A percentile compares a stretch with the other conserved stretches of the same genome.
Conservation (phyloP, 306 rosid genomes). For the Castanospermum australe region DNA sequence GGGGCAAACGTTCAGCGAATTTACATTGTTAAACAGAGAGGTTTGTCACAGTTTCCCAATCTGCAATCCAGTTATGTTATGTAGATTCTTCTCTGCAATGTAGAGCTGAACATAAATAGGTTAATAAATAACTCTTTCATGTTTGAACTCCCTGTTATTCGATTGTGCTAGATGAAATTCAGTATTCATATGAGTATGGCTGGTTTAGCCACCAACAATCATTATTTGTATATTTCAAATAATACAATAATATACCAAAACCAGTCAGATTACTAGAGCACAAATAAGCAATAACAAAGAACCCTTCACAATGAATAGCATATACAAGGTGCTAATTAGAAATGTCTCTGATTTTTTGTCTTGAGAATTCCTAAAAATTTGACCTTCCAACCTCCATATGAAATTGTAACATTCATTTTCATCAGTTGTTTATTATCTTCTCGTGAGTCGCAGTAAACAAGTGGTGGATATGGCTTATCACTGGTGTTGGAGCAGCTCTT, state of each 20-base stretch:
- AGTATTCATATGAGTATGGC: not conserved
- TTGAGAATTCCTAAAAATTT: not conserved
- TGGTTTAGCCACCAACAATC: not conserved
- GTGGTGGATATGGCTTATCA: constrained; percentile 30
- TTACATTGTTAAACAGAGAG: not conserved
- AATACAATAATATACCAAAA: not conserved
- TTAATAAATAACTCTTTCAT: too few relatives aligned
- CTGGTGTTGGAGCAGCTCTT: not conserved
- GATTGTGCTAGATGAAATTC: too few relatives aligned
- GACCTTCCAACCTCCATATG: not conserved
- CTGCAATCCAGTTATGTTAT: not conserved
- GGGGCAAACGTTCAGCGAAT: not conserved
- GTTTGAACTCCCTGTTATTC: too few relatives aligned
- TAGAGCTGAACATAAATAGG: too few relatives aligned
- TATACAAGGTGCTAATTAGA: not conserved
- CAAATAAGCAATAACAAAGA: not conserved
- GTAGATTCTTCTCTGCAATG: not conserved
- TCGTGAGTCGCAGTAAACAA: not conserved
- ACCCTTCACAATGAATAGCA: not conserved
- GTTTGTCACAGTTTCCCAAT: not conserved
- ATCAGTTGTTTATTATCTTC: not conserved
- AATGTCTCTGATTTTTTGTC: not conserved
- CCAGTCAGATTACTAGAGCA: not conserved
- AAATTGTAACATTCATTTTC: not conserved
- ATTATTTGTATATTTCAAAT: not conserved